These are phyloP conservation scores for Lippia alba DNA, from an alignment of 305 asterid species.

Conservation along the genomic window DNA sequence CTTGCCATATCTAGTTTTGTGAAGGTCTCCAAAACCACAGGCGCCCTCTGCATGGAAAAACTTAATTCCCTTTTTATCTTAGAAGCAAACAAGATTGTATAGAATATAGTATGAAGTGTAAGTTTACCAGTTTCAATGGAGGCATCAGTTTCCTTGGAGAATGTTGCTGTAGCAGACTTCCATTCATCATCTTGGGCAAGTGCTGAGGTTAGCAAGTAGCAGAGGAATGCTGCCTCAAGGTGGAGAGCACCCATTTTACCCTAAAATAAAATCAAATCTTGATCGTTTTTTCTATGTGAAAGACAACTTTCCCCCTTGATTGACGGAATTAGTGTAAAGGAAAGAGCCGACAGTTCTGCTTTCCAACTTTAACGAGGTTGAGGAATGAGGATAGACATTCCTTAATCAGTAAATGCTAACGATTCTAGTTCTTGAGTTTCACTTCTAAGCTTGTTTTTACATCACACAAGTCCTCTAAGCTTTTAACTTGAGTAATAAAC, in stretches of 20 bases:
- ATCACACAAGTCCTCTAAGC: background rate
- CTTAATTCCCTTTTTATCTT: background rate
- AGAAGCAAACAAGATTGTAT: background rate
- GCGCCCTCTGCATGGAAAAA: conserved; percentile 41
- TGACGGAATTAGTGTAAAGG: conserved; percentile 5
- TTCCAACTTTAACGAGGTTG: too few species aligned
- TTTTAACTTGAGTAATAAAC: background rate
- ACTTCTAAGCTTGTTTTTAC: background rate
- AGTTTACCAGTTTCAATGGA: conserved; percentile 36
- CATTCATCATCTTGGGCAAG: conserved; percentile 37
- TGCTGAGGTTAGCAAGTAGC: conserved; percentile 27
- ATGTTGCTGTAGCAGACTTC: conserved; percentile 48
- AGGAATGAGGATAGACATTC: too few species aligned
- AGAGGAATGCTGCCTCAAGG: conserved; percentile 22
- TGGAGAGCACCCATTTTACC: conserved; percentile 37
- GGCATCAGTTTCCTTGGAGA: conserved; percentile 33
- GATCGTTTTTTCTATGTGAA: background rate
- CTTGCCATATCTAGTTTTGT: conserved; percentile 40
- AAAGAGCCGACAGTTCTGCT: too few species aligned
- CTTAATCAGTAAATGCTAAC: too few species aligned
- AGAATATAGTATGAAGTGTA: background rate
- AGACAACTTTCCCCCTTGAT: conserved; percentile 10
- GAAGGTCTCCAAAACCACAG: conserved; percentile 45
- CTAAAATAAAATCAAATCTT: conserved; percentile 6
- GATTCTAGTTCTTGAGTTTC: conserved; percentile 12